Conservation (phyloP, 179 eudicot genomes). For the Silene noctiflora region DNA sequence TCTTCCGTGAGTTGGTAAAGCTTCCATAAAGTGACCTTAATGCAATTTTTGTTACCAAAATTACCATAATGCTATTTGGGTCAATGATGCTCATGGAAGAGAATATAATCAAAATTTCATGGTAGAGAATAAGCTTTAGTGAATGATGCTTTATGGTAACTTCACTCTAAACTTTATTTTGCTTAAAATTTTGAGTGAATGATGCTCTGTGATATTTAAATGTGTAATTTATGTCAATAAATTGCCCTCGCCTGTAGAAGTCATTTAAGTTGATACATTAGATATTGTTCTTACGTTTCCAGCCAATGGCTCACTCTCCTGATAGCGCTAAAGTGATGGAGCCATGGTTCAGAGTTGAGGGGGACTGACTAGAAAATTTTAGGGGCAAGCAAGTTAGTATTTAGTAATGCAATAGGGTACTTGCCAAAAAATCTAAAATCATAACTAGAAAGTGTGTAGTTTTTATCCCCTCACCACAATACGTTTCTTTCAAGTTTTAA, state of each 20-base stretch:
- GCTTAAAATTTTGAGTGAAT: not conserved
- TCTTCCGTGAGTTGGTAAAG: not conserved
- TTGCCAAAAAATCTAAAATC: too few species aligned
- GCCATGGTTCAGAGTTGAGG: too few species aligned
- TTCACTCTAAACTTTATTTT: too few species aligned
- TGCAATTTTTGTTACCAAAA: not conserved
- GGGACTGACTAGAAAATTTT: too few species aligned
- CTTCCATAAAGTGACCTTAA: not conserved
- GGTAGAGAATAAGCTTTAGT: not conserved
- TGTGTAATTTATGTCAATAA: not conserved
- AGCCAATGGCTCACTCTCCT: too few species aligned
- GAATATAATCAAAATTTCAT: not conserved
- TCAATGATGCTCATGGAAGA: not conserved
- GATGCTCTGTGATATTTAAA: not conserved
- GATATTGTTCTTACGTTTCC: too few species aligned
- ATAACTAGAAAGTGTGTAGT: not conserved
- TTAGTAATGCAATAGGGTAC: not conserved
- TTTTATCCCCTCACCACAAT: not conserved
- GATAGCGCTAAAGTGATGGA: too few species aligned
- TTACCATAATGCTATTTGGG: not conserved
- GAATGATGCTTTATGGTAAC: not conserved
- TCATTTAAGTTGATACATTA: too few species aligned
- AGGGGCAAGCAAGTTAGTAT: not conserved
- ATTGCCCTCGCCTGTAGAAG: not conserved
- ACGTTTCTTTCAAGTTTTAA: not conserved